These are phyloP conservation scores for Hypoxylon fuscum DNA, from an alignment of 495 filamentous ascomycete genomes.

Conservation along the genomic window DNA sequence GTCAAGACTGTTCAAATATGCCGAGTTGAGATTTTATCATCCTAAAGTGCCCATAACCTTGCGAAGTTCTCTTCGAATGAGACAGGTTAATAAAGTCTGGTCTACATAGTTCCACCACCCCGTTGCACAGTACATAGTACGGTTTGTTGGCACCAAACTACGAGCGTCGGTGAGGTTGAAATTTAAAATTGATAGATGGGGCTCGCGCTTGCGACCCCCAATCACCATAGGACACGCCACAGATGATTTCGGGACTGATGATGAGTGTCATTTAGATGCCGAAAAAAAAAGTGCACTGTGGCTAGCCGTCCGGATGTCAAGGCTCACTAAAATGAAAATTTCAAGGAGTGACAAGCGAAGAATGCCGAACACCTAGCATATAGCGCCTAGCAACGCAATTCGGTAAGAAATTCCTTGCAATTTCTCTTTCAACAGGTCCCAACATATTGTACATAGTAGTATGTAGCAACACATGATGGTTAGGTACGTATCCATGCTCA, in stretches of 20 bases:
- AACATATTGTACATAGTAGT: conserved; percentile 12
- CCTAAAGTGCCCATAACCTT: neutral
- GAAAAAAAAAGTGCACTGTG: conserved; percentile 19
- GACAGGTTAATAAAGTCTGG: conserved; percentile 18
- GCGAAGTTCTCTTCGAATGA: conserved; percentile 34
- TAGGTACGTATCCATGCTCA: conserved; percentile 35
- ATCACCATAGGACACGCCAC: conserved; percentile 34
- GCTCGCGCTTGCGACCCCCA: conserved; percentile 33
- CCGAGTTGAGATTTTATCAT: neutral
- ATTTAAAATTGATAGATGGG: conserved; percentile 33
- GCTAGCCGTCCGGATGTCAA: conserved; percentile 22
- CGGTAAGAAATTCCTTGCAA: conserved; percentile 24
- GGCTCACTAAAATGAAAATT: conserved; percentile 17
- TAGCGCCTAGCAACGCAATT: conserved; percentile 11
- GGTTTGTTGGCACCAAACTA: neutral
- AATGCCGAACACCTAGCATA: conserved; percentile 10
- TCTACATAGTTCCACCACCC: conserved; percentile 6
- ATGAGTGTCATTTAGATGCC: conserved; percentile 33
- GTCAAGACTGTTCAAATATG: too few species aligned
- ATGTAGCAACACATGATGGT: conserved; percentile 14
- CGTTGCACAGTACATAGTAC: conserved; percentile 24
- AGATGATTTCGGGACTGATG: conserved; percentile 20
- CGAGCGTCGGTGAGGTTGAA: conserved; percentile 31
- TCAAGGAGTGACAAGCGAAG: conserved; percentile 17
- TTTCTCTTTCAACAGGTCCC: conserved; percentile 21